A percentile compares a stretch with the other conserved stretches of the same genome.
These are phyloP conservation scores for Thyridium curvatum DNA, from an alignment of 2,329 filamentous ascomycete species.

Conservation along the genomic window DNA sequence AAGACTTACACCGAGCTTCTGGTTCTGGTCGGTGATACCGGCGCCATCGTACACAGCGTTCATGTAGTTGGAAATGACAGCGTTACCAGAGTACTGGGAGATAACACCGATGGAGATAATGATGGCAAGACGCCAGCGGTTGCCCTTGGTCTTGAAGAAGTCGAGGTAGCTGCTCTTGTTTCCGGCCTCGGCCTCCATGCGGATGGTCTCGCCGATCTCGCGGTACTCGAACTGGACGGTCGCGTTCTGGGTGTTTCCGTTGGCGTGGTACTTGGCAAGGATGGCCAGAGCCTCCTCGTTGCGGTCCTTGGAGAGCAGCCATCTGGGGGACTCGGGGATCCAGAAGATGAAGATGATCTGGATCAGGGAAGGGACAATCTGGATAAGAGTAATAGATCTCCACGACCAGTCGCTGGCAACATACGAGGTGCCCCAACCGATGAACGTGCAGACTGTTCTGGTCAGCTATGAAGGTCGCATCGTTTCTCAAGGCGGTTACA, in stretches of 20 bases:
- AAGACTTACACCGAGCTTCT: slow-evolving; percentile 34
- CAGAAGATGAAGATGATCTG: slow-evolving; percentile 60
- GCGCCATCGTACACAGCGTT: slow-evolving; percentile 48
- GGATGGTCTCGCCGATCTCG: too few species aligned
- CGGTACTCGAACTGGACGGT: too few species aligned
- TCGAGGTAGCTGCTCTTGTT: slow-evolving; percentile 45
- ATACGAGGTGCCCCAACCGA: slow-evolving; percentile 56
- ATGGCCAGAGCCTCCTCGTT: slow-evolving; percentile 33
- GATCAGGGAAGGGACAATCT: slow-evolving; percentile 53
- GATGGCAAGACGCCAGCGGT: slow-evolving; percentile 52
- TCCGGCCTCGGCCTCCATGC: slow-evolving; percentile 39
- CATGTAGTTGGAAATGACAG: slow-evolving; percentile 55
- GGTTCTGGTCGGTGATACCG: slow-evolving; percentile 46
- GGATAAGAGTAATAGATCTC: slow-evolving; percentile 60
- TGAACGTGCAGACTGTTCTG: slow-evolving; percentile 29
- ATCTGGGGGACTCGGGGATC: slow-evolving; percentile 37
- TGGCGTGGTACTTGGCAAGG: slow-evolving; percentile 34
- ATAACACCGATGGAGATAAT: slow-evolving; percentile 55
- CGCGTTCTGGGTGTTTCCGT: slow-evolving; percentile 3
- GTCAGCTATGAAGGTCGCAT: slow-evolving; percentile 14
- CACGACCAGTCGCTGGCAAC: slow-evolving; percentile 59
- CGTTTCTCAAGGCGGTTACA: too few species aligned
- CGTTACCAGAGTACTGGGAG: slow-evolving; percentile 58
- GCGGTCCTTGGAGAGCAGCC: slow-evolving; percentile 28
- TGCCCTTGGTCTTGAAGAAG: slow-evolving; percentile 53